Base-by-base conservation (phyloP, 345 rosid species). In the Arabis alpina region DNA sequence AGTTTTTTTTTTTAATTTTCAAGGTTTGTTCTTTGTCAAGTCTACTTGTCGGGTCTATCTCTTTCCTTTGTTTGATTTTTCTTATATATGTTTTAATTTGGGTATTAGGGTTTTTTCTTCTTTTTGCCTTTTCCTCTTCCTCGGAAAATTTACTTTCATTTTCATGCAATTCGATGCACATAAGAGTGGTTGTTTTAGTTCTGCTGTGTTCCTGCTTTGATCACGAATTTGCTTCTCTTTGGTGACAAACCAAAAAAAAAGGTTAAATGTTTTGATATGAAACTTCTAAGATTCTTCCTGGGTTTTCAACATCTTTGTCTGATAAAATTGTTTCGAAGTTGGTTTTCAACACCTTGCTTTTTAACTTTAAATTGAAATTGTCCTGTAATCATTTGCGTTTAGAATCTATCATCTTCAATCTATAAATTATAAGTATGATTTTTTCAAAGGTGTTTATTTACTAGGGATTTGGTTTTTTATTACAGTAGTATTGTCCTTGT, bases 21-120 rank as follows among this genome's bases (percentile, higher is more conserved):
- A 19, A 44, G 60, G 42, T 42, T 72, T 61, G 32, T 53, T 72
- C 51, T 19, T 72, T 39, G 49, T 62, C 70, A 71, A 71, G 62
- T 53, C 60, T 61, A 14, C 41, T 52, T 70, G 60, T 59, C 63
- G 55, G 63, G 63, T 1, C 23, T 19, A 19, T 19, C 23, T 19
- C 23, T 19, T 71, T 44, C 44, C 47, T 41, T 65, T 30, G 54
- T 40, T 32, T 58, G 66, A 40, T 66, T 50, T 37, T 50, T 73
- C 39, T 28, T 0, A 4, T 45, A 45, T 37, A 15, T 30, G 14
- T 10, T 16, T 41, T n/a, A 13, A n/a, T 59, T 59, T 42, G 54
- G 69, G 69, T 6, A 34, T 60, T 74, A 42, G 49, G 64, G 64
- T 14, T 51, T n/a, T 41, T 54, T 3, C 30, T 24, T 10, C 1